Base-by-base conservation (phyloP, 2,329 filamentous ascomycete species). In the Aspergillus unguis region DNA sequence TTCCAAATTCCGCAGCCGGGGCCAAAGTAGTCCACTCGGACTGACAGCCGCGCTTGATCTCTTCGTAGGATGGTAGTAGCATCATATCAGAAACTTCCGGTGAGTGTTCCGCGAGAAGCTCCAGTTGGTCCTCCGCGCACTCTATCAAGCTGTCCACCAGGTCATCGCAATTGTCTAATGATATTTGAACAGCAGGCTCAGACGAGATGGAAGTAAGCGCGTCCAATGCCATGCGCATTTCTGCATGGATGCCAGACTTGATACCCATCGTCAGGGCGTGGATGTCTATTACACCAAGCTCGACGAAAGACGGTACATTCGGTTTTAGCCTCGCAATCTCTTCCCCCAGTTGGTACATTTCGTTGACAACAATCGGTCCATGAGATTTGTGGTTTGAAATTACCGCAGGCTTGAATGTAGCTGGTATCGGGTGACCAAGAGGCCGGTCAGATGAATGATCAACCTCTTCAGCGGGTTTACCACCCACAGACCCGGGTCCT, bases 211-310 rank as follows among this genome's bases (percentile, higher is more conserved):
- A 84, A 7, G 85, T 85, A 33, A 99, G 77, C 0, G 88, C 90
- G 69, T 97, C 94, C 41, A 99, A 77, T 2, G 92, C 92, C 56
- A 96, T 75, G 7, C 92, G 85, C n/a, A 96, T 86, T 72, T 99
- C 94, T 4, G 85, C 85, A 62, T 91, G 86, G 40, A 97, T 88
- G 1, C 92, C 92, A 50, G 88, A 95, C 66, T 96, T 91, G 35
- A 99, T 76, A 64, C 90, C 91, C 77, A 91, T 87, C 0, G 87
- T 96, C 37, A 99, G 79, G 23, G 92, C 91, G 60, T 92, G 87
- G 28, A 97, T 86, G 65, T 99, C 92, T 58, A 97, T 88, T 23
- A 90, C 81, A 6, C 92, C 94, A 48, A 97, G 79, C 62, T 97
- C 92, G 25, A 81, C 76, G 17, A 91, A 79, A 2, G 79, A 76